Percentiles rank a stretch among this genome's conserved stretches.
Evolutionary conservation across 345 rosid genomes (phyloP).

Genomic region (Turnera subulata): DNA sequence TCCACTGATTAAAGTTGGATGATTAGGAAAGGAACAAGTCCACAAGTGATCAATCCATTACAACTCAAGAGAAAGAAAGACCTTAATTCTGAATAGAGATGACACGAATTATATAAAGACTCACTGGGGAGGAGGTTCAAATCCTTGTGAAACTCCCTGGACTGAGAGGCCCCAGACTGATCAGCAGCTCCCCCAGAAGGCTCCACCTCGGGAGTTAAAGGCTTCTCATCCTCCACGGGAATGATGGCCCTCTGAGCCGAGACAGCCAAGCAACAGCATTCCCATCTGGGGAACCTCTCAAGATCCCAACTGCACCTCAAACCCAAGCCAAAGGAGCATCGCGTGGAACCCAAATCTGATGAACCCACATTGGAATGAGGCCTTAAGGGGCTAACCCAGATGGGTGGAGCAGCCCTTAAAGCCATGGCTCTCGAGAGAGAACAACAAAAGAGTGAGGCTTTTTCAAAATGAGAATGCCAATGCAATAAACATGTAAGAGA

Average conservation of each 20-base stretch:
- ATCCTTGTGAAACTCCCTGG: slow-evolving; percentile 58
- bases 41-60: slow-evolving; percentile 5
- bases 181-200: slow-evolving; percentile 40
- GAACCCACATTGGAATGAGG: slow-evolving; percentile 29
- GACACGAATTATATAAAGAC: slow-evolving; percentile 22
- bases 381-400: slow-evolving; percentile 48
- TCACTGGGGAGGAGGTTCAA: slow-evolving; percentile 83
- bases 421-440: slow-evolving; percentile 38
- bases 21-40: neutral
- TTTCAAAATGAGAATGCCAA: slow-evolving; percentile 21
- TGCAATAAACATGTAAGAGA: neutral
- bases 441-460: slow-evolving; percentile 3
- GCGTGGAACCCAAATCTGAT: slow-evolving; percentile 29
- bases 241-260: slow-evolving; percentile 43
- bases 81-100: neutral
- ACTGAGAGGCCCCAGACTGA: slow-evolving; percentile 24
- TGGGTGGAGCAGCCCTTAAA: slow-evolving; percentile 42
- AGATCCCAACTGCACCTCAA: slow-evolving; percentile 21
- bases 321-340: slow-evolving; percentile 33
- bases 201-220: slow-evolving; percentile 33
- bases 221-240: slow-evolving; percentile 62
- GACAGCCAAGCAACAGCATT: slow-evolving; percentile 40
- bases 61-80: neutral
- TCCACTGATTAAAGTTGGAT: neutral
- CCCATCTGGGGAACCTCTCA: slow-evolving; percentile 32